phyloP scores from a whole-genome alignment of 306 rosid genomes.

The Acacia confusa region DNA sequence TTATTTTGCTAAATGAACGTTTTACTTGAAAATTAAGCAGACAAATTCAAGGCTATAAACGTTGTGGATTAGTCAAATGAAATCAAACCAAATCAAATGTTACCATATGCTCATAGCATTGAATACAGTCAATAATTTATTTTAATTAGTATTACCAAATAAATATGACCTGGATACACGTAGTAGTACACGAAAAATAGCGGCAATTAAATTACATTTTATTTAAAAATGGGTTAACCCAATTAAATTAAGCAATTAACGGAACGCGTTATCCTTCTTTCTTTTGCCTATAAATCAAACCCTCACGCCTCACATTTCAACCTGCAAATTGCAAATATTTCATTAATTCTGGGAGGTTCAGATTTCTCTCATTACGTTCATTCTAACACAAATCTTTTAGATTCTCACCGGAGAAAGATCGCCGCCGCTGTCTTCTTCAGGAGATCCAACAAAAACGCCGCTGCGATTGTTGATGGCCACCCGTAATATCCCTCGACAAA shows the following conservation, averaged over 20 bases:
- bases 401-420: too few species aligned
- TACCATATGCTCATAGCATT: too few species aligned
- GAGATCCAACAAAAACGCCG: neutral
- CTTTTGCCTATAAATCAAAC: slow-evolving; percentile 1
- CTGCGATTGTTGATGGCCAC: slow-evolving; percentile 49
- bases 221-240: neutral
- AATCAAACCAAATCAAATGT: neutral
- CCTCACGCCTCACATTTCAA: neutral
- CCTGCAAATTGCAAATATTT: neutral
- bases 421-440: neutral
- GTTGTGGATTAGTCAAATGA: neutral
- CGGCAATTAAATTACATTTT: neutral
- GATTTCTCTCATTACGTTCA: neutral
- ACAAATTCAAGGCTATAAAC: neutral
- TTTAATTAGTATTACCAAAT: too few species aligned
- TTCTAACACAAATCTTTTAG: neutral
- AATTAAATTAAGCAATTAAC: neutral
- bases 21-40: neutral
- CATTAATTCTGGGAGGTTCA: neutral
- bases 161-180: neutral
- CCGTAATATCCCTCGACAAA: slow-evolving; percentile 51
- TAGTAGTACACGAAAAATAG: neutral
- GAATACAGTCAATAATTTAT: too few species aligned
- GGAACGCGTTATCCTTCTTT: neutral
- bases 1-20: too few species aligned